phyloP scores from a whole-genome alignment of 2,329 filamentous ascomycete genomes.

The Fusarium secorum region DNA sequence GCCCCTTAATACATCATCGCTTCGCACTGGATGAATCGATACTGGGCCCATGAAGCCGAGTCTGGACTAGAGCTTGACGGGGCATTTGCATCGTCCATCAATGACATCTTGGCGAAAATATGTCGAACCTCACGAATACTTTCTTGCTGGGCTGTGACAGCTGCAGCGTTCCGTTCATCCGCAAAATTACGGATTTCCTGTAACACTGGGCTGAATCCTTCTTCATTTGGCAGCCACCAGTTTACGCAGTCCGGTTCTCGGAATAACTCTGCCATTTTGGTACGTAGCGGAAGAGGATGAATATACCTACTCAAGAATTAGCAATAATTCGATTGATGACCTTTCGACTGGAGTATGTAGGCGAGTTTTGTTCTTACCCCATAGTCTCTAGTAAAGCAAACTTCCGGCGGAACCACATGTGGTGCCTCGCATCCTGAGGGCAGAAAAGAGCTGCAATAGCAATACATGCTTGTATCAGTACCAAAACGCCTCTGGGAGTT shows the following conservation, averaged over 20 bases:
- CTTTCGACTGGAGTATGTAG: not conserved
- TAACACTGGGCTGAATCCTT: conserved; percentile 76
- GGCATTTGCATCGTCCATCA: conserved; percentile 38
- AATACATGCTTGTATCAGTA: conserved; percentile 78
- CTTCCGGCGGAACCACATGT: conserved; percentile 81
- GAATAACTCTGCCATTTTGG: conserved; percentile 79
- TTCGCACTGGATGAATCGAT: not conserved
- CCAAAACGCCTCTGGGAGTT: conserved; percentile 72
- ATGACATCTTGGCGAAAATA: conserved; percentile 69
- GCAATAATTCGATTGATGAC: not conserved
- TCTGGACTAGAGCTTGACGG: not conserved
- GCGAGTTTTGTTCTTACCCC: conserved; percentile 66
- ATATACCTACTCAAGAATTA: conserved; percentile 71
- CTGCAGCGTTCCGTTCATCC: conserved; percentile 73
- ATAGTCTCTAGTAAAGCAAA: conserved; percentile 79
- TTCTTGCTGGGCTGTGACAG: conserved; percentile 65
- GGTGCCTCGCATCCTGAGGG: conserved; percentile 75
- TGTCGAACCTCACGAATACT: conserved; percentile 78
- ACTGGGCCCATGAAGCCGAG: not conserved
- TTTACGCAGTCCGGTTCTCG: conserved; percentile 72
- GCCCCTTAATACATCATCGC: not conserved
- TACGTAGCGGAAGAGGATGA: conserved; percentile 76
- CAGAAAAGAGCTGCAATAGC: conserved; percentile 81
- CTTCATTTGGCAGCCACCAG: conserved; percentile 91
- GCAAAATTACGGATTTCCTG: conserved; percentile 82